These are phyloP conservation scores for Cystobasidium sp. DNA, from an alignment of 1,284 basidiomycete species.

Conservation along the genomic window DNA sequence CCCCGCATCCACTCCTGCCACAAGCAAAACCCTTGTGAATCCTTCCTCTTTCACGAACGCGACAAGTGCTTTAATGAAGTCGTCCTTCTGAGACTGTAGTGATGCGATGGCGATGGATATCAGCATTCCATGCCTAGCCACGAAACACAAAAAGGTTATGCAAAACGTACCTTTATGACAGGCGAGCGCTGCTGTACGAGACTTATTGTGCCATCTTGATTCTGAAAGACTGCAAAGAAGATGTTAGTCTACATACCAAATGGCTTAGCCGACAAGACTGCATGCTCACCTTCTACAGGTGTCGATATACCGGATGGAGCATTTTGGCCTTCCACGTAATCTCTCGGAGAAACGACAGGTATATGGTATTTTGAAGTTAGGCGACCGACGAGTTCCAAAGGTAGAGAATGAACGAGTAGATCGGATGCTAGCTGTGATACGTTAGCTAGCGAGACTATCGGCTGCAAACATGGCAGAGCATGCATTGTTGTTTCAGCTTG, in stretches of 20 bases:
- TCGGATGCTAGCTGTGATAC: slow-evolving; percentile 37
- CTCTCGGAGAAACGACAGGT: slow-evolving; percentile 31
- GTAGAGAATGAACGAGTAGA: slow-evolving; percentile 32
- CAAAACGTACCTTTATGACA: slow-evolving; percentile 30
- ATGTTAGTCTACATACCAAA: background rate
- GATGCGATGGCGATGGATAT: background rate
- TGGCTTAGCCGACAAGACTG: background rate
- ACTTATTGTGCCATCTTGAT: slow-evolving; percentile 6
- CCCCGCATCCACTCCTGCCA: slow-evolving; percentile 39
- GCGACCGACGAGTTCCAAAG: slow-evolving; percentile 32
- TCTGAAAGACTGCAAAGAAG: slow-evolving; percentile 34
- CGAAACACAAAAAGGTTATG: background rate
- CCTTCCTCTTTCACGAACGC: slow-evolving; percentile 18
- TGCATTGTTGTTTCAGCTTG: background rate
- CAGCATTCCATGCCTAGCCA: background rate
- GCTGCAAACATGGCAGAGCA: slow-evolving; percentile 1
- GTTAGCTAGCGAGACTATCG: slow-evolving; percentile 42
- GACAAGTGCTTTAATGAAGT: slow-evolving; percentile 25
- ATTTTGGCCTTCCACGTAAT: slow-evolving; percentile 42
- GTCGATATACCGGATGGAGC: slow-evolving; percentile 7
- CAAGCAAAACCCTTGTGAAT: slow-evolving; percentile 18
- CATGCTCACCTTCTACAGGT: slow-evolving; percentile 25
- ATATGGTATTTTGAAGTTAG: slow-evolving; percentile 27
- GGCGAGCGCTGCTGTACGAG: slow-evolving; percentile 40
- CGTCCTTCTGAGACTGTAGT: slow-evolving; percentile 36